phyloP scores from a whole-genome alignment of 2,329 filamentous ascomycete species.

The Xylariaceae sp. region DNA sequence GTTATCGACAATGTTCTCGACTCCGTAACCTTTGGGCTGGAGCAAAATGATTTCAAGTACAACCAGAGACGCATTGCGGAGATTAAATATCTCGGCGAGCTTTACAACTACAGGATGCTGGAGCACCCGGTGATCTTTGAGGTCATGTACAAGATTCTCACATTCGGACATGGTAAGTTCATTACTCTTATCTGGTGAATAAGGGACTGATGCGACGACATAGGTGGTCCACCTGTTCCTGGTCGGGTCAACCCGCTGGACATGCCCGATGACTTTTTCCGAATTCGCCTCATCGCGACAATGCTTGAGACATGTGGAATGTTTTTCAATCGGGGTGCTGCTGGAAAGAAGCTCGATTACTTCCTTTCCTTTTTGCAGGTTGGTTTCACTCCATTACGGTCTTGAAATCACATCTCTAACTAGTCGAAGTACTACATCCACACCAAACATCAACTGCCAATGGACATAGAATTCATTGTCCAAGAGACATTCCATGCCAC shows the following conservation, averaged over 20 bases:
- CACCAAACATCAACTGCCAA: constrained; percentile 81
- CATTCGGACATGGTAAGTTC: constrained; percentile 71
- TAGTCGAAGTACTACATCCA: constrained; percentile 79
- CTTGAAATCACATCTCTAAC: constrained; percentile 11
- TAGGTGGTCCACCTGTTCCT: constrained; percentile 73
- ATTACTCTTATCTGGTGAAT: neutral
- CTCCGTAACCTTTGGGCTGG: constrained; percentile 78
- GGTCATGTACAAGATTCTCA: constrained; percentile 87
- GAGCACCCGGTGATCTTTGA: constrained; percentile 96
- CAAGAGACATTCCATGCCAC: constrained; percentile 85
- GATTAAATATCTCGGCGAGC: constrained; percentile 90
- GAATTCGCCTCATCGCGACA: constrained; percentile 82
- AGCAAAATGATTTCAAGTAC: constrained; percentile 95
- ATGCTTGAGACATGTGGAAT: constrained; percentile 92
- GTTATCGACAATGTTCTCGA: constrained; percentile 91
- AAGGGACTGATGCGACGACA: constrained; percentile 8
- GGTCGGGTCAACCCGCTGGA: constrained; percentile 75
- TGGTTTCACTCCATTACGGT: constrained; percentile 20
- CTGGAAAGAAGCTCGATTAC: constrained; percentile 96
- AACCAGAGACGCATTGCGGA: constrained; percentile 93
- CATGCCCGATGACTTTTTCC: constrained; percentile 89
- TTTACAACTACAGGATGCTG: constrained; percentile 96
- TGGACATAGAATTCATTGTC: constrained; percentile 96
- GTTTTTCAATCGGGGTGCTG: constrained; percentile 88
- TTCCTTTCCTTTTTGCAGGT: constrained; percentile 93